Base-by-base conservation (phyloP, 257 asterid genomes). In the Salvia miltiorrhiza region DNA sequence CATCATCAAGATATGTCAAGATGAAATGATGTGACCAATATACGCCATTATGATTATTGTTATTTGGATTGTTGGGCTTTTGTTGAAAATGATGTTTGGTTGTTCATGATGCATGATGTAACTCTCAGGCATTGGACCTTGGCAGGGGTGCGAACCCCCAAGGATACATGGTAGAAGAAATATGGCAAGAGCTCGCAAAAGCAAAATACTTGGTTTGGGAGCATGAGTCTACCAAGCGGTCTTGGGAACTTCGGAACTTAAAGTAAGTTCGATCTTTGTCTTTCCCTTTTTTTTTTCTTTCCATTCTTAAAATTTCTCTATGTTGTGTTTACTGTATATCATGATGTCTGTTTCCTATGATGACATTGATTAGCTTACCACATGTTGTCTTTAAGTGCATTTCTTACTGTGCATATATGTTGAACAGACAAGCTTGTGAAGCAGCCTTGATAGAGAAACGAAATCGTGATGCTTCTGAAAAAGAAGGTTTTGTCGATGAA, bases 141-240 rank as follows among this genome's bases (percentile, higher is more conserved):
- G 96, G 91, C 68, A 83, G 86, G 64, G 88, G 82, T 57, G 88
- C 87, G 21, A 63, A 82, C 56, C 91, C 96, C 32, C 78, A 82
- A 53, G 85, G 96, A 20, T 84, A 83, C 79, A 87, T 90, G 97
- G 91, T 90, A 62, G 97, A 90, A 78, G 96, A 93, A 75, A 90
- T 90, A 48, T 93, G 97, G 97, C 91, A 76, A 77, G 97, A 85
- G 80, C 96, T 93, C 58, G 92, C 97, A 40, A 88, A 67, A 73
- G 99, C 96, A 53, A 89, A 84, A 82, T 93, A 93, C 78, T 65
- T 87, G 57, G 60, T 54, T 45, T 93, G 99, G 99, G 97, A 93
- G 70, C 67, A 82, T 67, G 88, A 83, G 74, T 87, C 96, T 13
- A 75, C 87, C 45, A 67, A 47, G 77, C 90, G 96, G 37, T 80